Conservation (phyloP, 2,329 filamentous ascomycete genomes). For the Colletotrichum tofieldiae region DNA sequence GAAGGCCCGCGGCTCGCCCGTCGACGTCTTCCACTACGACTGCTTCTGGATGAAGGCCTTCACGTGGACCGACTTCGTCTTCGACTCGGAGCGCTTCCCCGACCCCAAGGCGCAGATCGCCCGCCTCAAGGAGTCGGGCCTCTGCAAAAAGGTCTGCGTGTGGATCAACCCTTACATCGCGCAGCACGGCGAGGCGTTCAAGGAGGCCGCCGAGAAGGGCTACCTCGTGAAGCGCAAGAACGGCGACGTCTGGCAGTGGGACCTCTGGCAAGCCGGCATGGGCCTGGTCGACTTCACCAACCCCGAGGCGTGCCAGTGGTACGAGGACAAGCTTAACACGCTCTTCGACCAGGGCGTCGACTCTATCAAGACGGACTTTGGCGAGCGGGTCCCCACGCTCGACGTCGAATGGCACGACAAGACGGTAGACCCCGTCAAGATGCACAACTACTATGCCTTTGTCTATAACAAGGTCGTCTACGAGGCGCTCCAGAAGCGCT, state of each 20-base stretch:
- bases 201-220: constrained; percentile 74
- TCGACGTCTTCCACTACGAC: constrained; percentile 84
- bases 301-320: constrained; percentile 78
- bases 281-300: constrained; percentile 83
- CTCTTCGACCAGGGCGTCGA: constrained; percentile 81
- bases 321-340: constrained; percentile 70
- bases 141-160: constrained; percentile 77
- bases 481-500: constrained; percentile 72
- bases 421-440: constrained; percentile 72
- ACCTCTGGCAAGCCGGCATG: constrained; percentile 85
- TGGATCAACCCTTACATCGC: constrained; percentile 85
- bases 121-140: constrained; percentile 74
- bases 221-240: constrained; percentile 80
- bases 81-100: constrained; percentile 78
- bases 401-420: constrained; percentile 77
- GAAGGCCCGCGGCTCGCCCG: constrained; percentile 74
- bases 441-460: constrained; percentile 86
- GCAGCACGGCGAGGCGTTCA: constrained; percentile 78
- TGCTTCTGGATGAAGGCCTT: constrained; percentile 86
- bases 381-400: constrained; percentile 78
- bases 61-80: constrained; percentile 83
- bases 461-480: constrained; percentile 81
- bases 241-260: constrained; percentile 82
- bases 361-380: constrained; percentile 83
- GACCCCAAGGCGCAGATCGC: constrained; percentile 76